These are phyloP conservation scores for Hyphodiscus hymeniophilus DNA, from an alignment of 495 filamentous ascomycete species.

Conservation along the genomic window DNA sequence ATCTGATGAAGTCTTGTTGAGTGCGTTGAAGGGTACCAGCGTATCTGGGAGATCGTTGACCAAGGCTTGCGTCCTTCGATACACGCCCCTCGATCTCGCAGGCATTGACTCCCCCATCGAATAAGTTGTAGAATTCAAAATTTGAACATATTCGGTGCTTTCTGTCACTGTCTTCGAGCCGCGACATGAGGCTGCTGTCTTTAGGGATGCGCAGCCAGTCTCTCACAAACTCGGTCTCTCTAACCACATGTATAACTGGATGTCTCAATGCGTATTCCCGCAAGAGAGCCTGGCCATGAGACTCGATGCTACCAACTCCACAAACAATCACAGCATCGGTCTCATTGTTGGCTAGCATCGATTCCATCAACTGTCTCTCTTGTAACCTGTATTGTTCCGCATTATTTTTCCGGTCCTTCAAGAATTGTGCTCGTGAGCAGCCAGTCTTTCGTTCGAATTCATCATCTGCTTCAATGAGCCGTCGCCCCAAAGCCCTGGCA, in stretches of 20 bases:
- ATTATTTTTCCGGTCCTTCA: slow-evolving; percentile 48
- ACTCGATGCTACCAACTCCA: slow-evolving; percentile 37
- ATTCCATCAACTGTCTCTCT: slow-evolving; percentile 52
- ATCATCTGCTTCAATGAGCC: slow-evolving; percentile 62
- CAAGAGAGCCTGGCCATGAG: slow-evolving; percentile 48
- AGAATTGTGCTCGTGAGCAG: slow-evolving; percentile 39
- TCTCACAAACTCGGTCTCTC: slow-evolving; percentile 57
- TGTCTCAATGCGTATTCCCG: slow-evolving; percentile 49
- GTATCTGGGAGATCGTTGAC: slow-evolving; percentile 23
- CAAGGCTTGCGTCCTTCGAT: not conserved
- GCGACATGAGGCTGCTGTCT: slow-evolving; percentile 36
- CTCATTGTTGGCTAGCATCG: slow-evolving; percentile 55
- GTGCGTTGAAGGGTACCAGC: slow-evolving; percentile 62
- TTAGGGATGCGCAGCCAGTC: slow-evolving; percentile 50
- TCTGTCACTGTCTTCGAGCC: slow-evolving; percentile 36
- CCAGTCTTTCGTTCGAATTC: slow-evolving; percentile 59
- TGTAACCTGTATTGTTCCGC: slow-evolving; percentile 51
- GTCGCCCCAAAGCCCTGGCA: slow-evolving; percentile 55
- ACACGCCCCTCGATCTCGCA: slow-evolving; percentile 17
- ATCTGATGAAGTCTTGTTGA: slow-evolving; percentile 62
- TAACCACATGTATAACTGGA: slow-evolving; percentile 63
- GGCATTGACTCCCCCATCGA: slow-evolving; percentile 29
- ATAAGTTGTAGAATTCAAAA: slow-evolving; percentile 69
- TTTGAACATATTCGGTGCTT: slow-evolving; percentile 58
- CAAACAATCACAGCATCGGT: slow-evolving; percentile 62